Conservation (phyloP, 805 yeast species). For the Lipomyces japonicus region DNA sequence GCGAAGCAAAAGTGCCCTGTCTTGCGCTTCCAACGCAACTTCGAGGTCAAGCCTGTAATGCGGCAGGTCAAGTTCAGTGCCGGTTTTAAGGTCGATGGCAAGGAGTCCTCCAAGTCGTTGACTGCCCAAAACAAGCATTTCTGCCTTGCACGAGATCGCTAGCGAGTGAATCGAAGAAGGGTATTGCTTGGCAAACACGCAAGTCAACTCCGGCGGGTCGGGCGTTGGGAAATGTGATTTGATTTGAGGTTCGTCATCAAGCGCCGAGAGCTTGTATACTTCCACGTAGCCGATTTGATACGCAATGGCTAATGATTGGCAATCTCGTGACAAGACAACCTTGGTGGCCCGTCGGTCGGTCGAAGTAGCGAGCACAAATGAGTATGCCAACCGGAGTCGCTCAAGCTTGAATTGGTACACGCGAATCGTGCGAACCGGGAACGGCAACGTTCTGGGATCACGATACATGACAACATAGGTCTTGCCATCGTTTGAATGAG, state of each 20-base stretch:
- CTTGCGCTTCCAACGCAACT: constrained; percentile 10
- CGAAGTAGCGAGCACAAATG: constrained; percentile 1
- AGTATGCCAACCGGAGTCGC: constrained; percentile 4
- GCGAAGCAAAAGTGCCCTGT: constrained; percentile 19
- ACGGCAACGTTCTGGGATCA: constrained; percentile 13
- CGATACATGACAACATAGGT: constrained; percentile 6
- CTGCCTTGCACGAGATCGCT: constrained; percentile 22
- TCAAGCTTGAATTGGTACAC: constrained; percentile 7
- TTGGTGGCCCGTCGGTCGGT: constrained; percentile 14
- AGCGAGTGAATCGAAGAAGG: constrained; percentile 29
- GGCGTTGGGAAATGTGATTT: neutral
- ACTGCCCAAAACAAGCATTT: constrained; percentile 25
- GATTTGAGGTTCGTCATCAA: neutral
- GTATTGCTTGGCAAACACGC: constrained; percentile 20
- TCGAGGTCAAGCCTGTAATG: constrained; percentile 29
- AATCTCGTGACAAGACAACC: constrained; percentile 16
- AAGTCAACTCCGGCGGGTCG: no score
- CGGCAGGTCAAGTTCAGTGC: constrained; percentile 27
- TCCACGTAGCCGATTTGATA: constrained; percentile 24
- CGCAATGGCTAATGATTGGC: constrained; percentile 16
- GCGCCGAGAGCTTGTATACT: constrained; percentile 17
- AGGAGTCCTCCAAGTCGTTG: constrained; percentile 30
- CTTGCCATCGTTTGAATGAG: constrained; percentile 22
- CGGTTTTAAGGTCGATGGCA: constrained; percentile 21
- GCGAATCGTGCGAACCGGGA: constrained; percentile 14